Evolutionary conservation across 805 yeast species (phyloP), one percentile per base, ranked within the genome.

Genomic region (Candida nanaspora): DNA sequence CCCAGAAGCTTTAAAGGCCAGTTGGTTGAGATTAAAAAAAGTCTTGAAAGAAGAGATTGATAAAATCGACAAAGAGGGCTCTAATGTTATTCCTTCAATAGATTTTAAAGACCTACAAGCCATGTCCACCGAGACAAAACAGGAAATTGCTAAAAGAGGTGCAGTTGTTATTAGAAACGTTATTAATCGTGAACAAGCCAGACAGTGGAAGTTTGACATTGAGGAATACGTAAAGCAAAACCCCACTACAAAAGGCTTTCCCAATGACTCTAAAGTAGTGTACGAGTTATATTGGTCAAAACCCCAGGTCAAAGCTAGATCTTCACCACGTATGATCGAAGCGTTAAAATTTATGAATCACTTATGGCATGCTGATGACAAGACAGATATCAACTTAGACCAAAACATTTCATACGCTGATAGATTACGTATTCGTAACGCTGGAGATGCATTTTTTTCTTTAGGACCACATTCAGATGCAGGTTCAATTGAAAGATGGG

Each of bases 401-500:
- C 50, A 55, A 19, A 54, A 62, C 23, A 46, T 68, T n/a, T 46
- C 56, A 8, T 69, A 69, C 44, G 71, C 69, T 13, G 74, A 69
- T 50, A 50, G 72, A 22, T 45, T 68, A 22, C 52, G 73, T 29
- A 62, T 69, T 33, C 50, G 72, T 36, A 51, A 55, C 6, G 67
- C 72, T 2, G 72, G 72, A 6, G 44, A 42, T 19, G 60, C 53
- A 25, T 40, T 44, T 16, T 48, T 55, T 30, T 41, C 68, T 3
- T 54, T 69, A 26, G 66, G 63, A n/a, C 62, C 66, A 11, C 74
- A 69, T 41, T 52, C 59, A 11, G 74, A 69, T 45, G 56, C 65
- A 9, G 67, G 70, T 7, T 61, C 70, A 2, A 48, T 69, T 33
- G 74, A 68, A 46, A 52, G 75, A 41, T 70, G 75, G 74, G 73